Conservation (phyloP, 495 filamentous ascomycete genomes). For the Massariosphaeria phaeospora region DNA sequence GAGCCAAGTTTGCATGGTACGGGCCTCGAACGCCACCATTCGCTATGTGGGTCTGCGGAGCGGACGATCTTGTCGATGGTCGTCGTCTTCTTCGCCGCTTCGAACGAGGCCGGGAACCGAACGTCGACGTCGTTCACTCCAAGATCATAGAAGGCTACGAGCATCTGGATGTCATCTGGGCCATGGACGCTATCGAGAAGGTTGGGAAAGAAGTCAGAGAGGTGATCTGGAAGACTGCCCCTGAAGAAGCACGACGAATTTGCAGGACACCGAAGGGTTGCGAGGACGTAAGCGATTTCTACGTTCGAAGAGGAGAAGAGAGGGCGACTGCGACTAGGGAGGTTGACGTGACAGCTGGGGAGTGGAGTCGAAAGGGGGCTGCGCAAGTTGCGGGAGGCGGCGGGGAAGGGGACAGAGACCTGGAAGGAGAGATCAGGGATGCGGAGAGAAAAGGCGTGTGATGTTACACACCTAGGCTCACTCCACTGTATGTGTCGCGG, state of each 20-base stretch:
- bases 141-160: constrained; percentile 84
- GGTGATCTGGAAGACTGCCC: constrained; percentile 72
- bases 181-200: constrained; percentile 80
- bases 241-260: constrained; percentile 48
- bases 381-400: constrained; percentile 24
- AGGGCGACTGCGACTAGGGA: constrained; percentile 13
- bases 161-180: constrained; percentile 95
- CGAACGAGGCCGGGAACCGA: constrained; percentile 71
- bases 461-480: too few species aligned
- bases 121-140: constrained; percentile 72
- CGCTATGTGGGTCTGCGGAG: constrained; percentile 81
- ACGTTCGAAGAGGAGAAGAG: constrained; percentile 2
- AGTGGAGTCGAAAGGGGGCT: constrained; percentile 21
- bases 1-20: constrained; percentile 64
- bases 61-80: constrained; percentile 82
- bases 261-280: constrained; percentile 64
- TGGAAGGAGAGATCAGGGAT: constrained; percentile 2
- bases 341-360: constrained; percentile 21
- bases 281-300: constrained; percentile 41
- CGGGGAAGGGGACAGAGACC: constrained; percentile 14
- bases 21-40: constrained; percentile 74
- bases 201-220: constrained; percentile 77
- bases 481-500: too few species aligned
- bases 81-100: constrained; percentile 67
- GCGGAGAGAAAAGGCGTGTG: too few species aligned